Evolutionary conservation across 352 stramenopile genomes (phyloP), one percentile per base, ranked within the genome.

Genomic region (Globisporangium middletonii): DNA sequence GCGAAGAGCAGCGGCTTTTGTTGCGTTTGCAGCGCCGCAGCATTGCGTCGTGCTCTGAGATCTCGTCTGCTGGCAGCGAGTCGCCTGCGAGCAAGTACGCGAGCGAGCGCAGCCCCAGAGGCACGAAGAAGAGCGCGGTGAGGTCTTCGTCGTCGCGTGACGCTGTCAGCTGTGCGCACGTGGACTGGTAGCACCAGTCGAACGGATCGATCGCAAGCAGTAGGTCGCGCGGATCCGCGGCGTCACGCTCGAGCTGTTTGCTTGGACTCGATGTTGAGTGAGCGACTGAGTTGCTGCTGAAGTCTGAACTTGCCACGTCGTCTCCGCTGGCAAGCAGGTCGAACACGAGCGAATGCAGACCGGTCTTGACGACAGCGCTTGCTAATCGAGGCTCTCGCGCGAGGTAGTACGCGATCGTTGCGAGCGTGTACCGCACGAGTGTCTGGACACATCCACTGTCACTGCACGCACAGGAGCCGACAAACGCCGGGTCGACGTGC

Each of bases 141-240:
- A 45, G 30, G 33, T 58, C 7, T 61, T 30, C 4, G 12, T 55
- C 3, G 19, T 69, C 48, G 28, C 75, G 62, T 50, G 63, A 53
- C 11, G 53, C 18, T 54, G 28, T 42, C 16, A 75, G 59, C 16
- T 38, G 50, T 45, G 28, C 59, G 18, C 64, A 83, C 18, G 74
- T 50, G 19, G 70, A 44, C 16, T 72, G 60, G 37, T 69, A 78
- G 45, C 68, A 74, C 79, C 79, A 89, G 57, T 89, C 71, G 26
- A 88, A 87, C 4, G 77, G 68, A 43, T 88, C 79, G 4, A 89
- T 55, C 0, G 60, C 46, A 11, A 86, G 49, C 43, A 83, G 53
- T 5, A 79, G 35, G 41, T 89, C 79, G 1, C 60, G 27, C 8
- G 65, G 57, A 18, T 87, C 68, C 45, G 69, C 35, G 3, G 42